Evolutionary conservation across 805 yeast species (phyloP).

Genomic region (Kazachstania kunashirensis): DNA sequence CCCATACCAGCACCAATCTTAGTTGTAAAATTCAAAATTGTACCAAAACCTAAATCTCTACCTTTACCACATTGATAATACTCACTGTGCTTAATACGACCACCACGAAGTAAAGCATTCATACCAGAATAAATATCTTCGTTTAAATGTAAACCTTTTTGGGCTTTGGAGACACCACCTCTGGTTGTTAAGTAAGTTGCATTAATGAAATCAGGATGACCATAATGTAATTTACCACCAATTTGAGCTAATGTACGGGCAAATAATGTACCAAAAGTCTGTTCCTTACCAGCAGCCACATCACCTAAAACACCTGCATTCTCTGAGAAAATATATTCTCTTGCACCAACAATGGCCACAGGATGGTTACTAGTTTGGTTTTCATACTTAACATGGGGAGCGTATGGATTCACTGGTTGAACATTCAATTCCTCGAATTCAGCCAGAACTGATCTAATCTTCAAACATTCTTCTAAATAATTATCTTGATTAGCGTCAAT

Average conservation of each 20-base stretch:
- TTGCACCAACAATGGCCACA: slow-evolving; percentile 89
- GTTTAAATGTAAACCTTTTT: slow-evolving; percentile 83
- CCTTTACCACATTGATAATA: slow-evolving; percentile 96
- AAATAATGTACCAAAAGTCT: slow-evolving; percentile 91
- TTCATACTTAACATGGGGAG: slow-evolving; percentile 44
- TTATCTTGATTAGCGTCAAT: slow-evolving; percentile 96
- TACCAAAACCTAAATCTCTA: slow-evolving; percentile 86
- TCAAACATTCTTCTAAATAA: slow-evolving; percentile 86
- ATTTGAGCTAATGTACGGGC: slow-evolving; percentile 88
- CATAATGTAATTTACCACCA: slow-evolving; percentile 91
- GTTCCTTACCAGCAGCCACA: slow-evolving; percentile 95
- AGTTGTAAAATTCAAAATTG: slow-evolving; percentile 85
- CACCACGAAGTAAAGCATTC: slow-evolving; percentile 82
- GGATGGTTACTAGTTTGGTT: slow-evolving; percentile 58
- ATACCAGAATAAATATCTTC: slow-evolving; percentile 96
- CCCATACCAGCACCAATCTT: slow-evolving; percentile 99
- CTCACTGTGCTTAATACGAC: slow-evolving; percentile 89
- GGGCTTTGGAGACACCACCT: slow-evolving; percentile 94
- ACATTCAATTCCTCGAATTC: slow-evolving; percentile 76
- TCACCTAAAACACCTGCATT: slow-evolving; percentile 89
- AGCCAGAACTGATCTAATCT: slow-evolving; percentile 75
- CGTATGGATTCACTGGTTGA: slow-evolving; percentile 43
- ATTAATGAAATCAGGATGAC: slow-evolving; percentile 92
- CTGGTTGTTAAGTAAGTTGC: slow-evolving; percentile 87
- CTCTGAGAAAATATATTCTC: slow-evolving; percentile 91